Base-by-base conservation (phyloP, 2,329 filamentous ascomycete genomes). In the Aspergillus sclerotialis region DNA sequence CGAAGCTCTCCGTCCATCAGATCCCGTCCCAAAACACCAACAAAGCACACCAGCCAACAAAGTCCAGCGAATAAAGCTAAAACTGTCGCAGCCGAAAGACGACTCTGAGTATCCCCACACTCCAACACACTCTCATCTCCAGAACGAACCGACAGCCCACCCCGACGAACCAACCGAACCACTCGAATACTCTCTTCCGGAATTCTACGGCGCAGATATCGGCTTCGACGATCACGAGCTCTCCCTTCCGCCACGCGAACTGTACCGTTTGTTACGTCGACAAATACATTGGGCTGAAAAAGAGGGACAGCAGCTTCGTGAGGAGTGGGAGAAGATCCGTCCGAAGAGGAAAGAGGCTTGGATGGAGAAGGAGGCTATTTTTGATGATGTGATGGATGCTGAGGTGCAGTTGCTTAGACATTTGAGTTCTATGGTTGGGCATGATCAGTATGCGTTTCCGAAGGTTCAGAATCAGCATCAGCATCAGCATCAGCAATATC, bases 1-100 rank as follows among this genome's bases (percentile, higher is more conserved):
- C 3, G 92, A 98, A 65, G 84, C 87, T 11, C 72, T 94, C 14
- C 80, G 86, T n/a, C 84, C 85, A 4, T 69, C 68, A 10, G 72
- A 70, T 38, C 55, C 61, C 9, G 61, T 66, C 11, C 54, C 63
- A 7, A 62, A 63, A 44, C 53, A 59, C 18, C 59, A 64, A 35
- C 58, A 52, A 18, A 35, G 41, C 13, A 56, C 55, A 3, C 53
- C 55, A 5, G 46, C 48, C 10, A 48, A 50, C 14, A 64, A 63
- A 39, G 35, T 58, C 10, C 61, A 61, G 33, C 60, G 64, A 32
- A 60, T 68, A 29, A 66, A 63, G 30, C 49, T 68, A 30, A 63
- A 67, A 37, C 49, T 65, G 16, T 56, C 60, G 4, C 50, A 60
- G 14, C 51, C 58, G 4, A 57, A 49, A 23, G 58, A 61, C 11